These are phyloP conservation scores for Ophiostoma himal-ulmi DNA, from an alignment of 2,329 filamentous ascomycete genomes.

Conservation along the genomic window DNA sequence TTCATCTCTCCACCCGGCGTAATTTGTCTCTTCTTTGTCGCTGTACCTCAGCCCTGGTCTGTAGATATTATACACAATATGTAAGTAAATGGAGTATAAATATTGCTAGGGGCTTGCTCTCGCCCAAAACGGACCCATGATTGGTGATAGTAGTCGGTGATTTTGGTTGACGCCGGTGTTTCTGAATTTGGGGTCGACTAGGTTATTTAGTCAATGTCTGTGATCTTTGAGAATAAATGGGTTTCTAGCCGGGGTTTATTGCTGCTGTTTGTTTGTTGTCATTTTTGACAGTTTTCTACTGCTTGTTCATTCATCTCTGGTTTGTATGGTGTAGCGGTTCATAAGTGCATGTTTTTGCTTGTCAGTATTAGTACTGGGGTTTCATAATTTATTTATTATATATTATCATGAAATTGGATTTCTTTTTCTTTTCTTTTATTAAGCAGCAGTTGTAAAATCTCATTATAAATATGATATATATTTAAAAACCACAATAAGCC, in stretches of 20 bases:
- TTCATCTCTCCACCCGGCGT: not conserved
- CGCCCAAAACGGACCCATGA: not conserved
- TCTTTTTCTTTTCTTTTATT: no score
- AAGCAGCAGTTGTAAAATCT: no score
- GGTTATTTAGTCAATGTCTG: not conserved
- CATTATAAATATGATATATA: no score
- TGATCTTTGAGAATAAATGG: not conserved
- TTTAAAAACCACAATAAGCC: no score
- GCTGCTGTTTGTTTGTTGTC: not conserved
- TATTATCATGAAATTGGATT: no score
- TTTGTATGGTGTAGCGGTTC: no score
- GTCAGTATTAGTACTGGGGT: no score
- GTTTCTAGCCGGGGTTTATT: not conserved
- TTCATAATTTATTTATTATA: no score
- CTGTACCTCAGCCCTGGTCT: not conserved
- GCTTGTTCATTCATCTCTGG: not conserved
- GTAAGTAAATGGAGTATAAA: not conserved
- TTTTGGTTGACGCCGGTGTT: slow-evolving; percentile 8
- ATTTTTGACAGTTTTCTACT: not conserved
- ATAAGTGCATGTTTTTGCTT: no score
- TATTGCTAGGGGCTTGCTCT: not conserved
- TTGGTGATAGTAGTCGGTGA: not conserved
- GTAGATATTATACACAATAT: not conserved
- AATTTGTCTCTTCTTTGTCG: not conserved
- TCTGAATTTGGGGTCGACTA: not conserved